Evolutionary conservation across 2,329 filamentous ascomycete species (phyloP).

Genomic region (Aspergillus quadrilineatus): DNA sequence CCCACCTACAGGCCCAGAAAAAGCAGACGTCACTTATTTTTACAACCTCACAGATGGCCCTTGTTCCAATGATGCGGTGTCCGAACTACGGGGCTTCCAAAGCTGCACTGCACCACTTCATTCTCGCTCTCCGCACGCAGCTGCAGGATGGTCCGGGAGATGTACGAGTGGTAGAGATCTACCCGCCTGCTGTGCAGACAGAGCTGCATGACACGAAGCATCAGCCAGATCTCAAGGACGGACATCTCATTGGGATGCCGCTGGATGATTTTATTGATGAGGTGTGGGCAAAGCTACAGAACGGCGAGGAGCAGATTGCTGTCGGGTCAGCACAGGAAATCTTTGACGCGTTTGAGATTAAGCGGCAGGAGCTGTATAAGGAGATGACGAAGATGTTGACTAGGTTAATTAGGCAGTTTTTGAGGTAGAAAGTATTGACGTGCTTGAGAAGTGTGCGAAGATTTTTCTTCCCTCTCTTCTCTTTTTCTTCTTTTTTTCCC

Average conservation of each 20-base stretch:
- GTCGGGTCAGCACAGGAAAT: conserved; percentile 46
- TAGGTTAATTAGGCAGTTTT: conserved; percentile 23
- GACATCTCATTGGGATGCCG: conserved; percentile 54
- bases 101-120: conserved; percentile 56
- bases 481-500: no score
- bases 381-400: conserved; percentile 26
- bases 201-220: conserved; percentile 57
- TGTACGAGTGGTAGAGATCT: conserved; percentile 56
- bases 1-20: conserved; percentile 48
- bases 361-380: conserved; percentile 46
- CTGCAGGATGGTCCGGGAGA: conserved; percentile 41
- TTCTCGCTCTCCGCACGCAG: conserved; percentile 53
- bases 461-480: fast-evolving
- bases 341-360: conserved; percentile 50
- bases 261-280: conserved; percentile 53
- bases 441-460: not conserved
- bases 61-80: conserved; percentile 50
- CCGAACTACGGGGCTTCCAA: conserved; percentile 58
- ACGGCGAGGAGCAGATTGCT: conserved; percentile 53
- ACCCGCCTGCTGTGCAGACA: conserved; percentile 57
- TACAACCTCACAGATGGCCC: conserved; percentile 52
- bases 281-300: conserved; percentile 47
- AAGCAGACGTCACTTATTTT: conserved; percentile 46
- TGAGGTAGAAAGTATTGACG: conserved; percentile 10
- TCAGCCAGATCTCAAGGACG: conserved; percentile 54